Percentiles rank a stretch among this genome's conserved stretches.
These are phyloP conservation scores for Phytophthora pinifolia DNA, from an alignment of 352 stramenopile species.

Conservation along the genomic window DNA sequence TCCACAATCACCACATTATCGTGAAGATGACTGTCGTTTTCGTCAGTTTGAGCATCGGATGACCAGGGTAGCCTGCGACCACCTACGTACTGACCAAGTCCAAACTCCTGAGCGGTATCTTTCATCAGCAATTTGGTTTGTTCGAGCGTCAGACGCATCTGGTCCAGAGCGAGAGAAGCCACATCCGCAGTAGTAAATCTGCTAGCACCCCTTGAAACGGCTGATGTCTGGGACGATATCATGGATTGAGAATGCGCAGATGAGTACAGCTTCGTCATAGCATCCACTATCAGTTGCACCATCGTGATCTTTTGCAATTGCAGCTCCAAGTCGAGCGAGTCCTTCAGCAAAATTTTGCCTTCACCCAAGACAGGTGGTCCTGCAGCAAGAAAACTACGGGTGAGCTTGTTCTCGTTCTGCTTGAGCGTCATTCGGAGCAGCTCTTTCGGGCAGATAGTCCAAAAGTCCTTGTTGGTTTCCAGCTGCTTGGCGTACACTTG, in stretches of 20 bases:
- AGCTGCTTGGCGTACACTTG: slow-evolving; percentile 41
- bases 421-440: slow-evolving; percentile 45
- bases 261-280: slow-evolving; percentile 40
- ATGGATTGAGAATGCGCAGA: neutral
- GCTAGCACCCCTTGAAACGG: neutral
- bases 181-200: neutral
- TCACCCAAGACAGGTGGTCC: slow-evolving; percentile 28
- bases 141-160: slow-evolving; percentile 40
- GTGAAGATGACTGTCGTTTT: slow-evolving; percentile 7
- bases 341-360: slow-evolving; percentile 29
- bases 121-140: slow-evolving; percentile 56
- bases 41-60: slow-evolving; percentile 18
- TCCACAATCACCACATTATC: slow-evolving; percentile 42
- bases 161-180: slow-evolving; percentile 25
- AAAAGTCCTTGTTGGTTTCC: slow-evolving; percentile 35
- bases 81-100: slow-evolving; percentile 27
- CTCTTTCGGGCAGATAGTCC: slow-evolving; percentile 51
- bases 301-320: slow-evolving; percentile 56
- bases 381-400: slow-evolving; percentile 44
- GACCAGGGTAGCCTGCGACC: slow-evolving; percentile 51
- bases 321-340: slow-evolving; percentile 43
- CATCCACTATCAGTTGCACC: slow-evolving; percentile 42
- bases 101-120: slow-evolving; percentile 50
- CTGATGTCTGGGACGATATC: neutral
- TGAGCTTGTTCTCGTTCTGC: slow-evolving; percentile 40